Percentiles rank a stretch among this genome's conserved stretches.
Conservation (phyloP, 2,329 filamentous ascomycete species). For the Sporothrix sp. region DNA sequence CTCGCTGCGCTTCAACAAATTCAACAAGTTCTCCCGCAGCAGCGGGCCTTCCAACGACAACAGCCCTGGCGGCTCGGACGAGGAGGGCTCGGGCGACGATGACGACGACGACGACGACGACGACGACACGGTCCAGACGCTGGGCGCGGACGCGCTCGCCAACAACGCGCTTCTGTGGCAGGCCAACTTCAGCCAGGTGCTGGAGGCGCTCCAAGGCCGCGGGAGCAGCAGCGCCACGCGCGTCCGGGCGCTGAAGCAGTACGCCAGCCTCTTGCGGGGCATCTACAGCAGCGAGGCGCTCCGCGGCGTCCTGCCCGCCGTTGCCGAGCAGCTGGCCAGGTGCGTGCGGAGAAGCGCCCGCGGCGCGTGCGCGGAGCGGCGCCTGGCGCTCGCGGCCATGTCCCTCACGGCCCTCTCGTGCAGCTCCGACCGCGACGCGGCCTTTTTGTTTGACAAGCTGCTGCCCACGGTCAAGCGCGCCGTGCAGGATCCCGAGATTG, state of each 20-base stretch:
- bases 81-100: constrained; percentile 28
- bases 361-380: constrained; percentile 58
- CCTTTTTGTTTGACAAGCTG: constrained; percentile 49
- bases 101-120: constrained; percentile 41
- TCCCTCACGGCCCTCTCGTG: constrained; percentile 60
- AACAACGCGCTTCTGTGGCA: constrained; percentile 43
- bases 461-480: constrained; percentile 48
- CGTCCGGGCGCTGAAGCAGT: constrained; percentile 52
- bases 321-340: constrained; percentile 56
- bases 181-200: constrained; percentile 51
- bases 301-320: constrained; percentile 46
- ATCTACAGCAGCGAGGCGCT: constrained; percentile 58
- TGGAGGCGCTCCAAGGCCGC: constrained; percentile 61
- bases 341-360: constrained; percentile 61
- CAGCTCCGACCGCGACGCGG: constrained; percentile 23
- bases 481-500: constrained; percentile 58
- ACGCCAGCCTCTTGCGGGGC: constrained; percentile 55
- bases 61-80: too few relatives aligned
- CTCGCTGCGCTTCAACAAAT: too few relatives aligned
- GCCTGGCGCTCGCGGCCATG: constrained; percentile 62
- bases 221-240: constrained; percentile 68
- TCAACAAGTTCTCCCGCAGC: too few relatives aligned
- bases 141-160: constrained; percentile 41
- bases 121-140: constrained; percentile 25
- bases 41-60: too few relatives aligned